Evolutionary conservation across 208 protist species (phyloP).

Genomic region (Tritrichomonas musculus): DNA sequence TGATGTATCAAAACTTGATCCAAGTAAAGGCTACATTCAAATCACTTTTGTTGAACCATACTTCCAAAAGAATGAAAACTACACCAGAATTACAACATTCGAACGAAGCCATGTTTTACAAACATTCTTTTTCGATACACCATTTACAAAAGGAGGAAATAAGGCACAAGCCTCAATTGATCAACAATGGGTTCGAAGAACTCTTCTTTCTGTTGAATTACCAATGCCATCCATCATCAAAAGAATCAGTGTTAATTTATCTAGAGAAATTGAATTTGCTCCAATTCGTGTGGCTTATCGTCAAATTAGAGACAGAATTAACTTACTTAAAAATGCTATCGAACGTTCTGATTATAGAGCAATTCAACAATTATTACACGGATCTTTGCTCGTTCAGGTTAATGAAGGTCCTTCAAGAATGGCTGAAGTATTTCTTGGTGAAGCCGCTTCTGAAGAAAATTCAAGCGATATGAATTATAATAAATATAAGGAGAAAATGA

Average conservation of each 20-base stretch:
- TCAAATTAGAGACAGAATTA: background rate
- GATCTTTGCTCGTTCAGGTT: background rate
- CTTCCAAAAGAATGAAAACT: background rate
- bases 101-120: background rate
- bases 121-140: background rate
- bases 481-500: background rate
- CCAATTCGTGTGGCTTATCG: background rate
- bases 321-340: background rate
- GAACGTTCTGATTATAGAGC: background rate
- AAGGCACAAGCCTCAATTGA: background rate
- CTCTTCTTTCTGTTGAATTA: background rate
- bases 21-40: background rate
- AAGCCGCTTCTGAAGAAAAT: background rate
- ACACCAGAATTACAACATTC: background rate
- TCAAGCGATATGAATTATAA: too few relatives aligned
- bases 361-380: background rate
- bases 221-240: background rate
- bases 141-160: background rate
- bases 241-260: background rate
- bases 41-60: background rate
- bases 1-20: background rate
- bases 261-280: background rate
- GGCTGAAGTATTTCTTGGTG: background rate
- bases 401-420: constrained; percentile 23
- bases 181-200: background rate